Evolutionary conservation across 2,329 filamentous ascomycete species (phyloP).

Genomic region (Sordariomycetes sp.): DNA sequence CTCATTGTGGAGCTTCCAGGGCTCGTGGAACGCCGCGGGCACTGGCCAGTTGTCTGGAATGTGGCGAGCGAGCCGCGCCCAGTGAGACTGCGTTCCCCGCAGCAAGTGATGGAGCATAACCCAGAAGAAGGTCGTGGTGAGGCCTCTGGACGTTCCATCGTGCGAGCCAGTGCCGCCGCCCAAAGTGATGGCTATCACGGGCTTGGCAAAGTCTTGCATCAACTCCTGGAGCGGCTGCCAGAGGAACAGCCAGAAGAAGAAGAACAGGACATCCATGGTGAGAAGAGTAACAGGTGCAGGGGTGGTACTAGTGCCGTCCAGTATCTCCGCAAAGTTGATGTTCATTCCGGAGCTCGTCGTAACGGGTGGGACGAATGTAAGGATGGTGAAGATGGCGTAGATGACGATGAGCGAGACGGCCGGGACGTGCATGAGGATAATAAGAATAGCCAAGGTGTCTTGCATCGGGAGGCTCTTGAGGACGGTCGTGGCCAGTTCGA

Average conservation of each 20-base stretch:
- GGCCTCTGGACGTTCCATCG: slow-evolving; percentile 61
- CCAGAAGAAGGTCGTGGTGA: slow-evolving; percentile 62
- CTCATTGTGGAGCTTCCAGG: slow-evolving; percentile 28
- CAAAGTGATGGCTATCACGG: slow-evolving; percentile 84
- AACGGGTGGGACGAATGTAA: slow-evolving; percentile 83
- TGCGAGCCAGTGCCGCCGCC: slow-evolving; percentile 65
- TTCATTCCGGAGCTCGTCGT: slow-evolving; percentile 71
- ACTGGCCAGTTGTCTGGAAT: slow-evolving; percentile 38
- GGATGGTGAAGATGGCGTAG: slow-evolving; percentile 83
- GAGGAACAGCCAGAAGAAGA: slow-evolving; percentile 79
- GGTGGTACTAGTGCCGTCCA: slow-evolving; percentile 77
- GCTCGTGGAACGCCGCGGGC: slow-evolving; percentile 28
- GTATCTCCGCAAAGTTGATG: slow-evolving; percentile 80
- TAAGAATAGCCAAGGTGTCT: slow-evolving; percentile 93
- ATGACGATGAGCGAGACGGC: slow-evolving; percentile 81
- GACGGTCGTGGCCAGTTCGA: slow-evolving; percentile 77
- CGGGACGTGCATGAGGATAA: slow-evolving; percentile 87
- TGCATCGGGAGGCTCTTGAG: slow-evolving; percentile 82
- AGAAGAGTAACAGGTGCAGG: slow-evolving; percentile 79
- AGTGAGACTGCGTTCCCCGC: slow-evolving; percentile 38
- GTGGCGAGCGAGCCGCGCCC: slow-evolving; percentile 34
- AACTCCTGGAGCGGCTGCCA: slow-evolving; percentile 84
- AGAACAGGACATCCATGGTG: slow-evolving; percentile 73
- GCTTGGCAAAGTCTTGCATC: slow-evolving; percentile 82
- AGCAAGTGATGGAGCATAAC: slow-evolving; percentile 48